phyloP scores from a whole-genome alignment of 2,329 filamentous ascomycete species.

The Sarocladium strictum region DNA sequence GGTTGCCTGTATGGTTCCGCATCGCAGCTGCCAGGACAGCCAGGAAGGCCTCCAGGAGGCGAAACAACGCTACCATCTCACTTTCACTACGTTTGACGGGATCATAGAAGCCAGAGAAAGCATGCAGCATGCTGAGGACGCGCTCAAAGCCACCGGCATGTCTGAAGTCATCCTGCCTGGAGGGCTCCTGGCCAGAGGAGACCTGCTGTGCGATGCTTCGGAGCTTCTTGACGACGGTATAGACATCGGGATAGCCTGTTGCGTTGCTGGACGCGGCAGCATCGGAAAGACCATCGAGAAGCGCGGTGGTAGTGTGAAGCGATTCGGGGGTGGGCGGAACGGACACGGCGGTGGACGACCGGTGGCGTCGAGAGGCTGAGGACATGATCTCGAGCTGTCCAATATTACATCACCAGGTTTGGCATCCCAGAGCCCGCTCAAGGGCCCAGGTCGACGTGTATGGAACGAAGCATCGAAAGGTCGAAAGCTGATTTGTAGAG shows the following conservation, averaged over 20 bases:
- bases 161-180: conserved; percentile 74
- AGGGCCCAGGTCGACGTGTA: conserved; percentile 28
- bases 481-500: conserved; percentile 12
- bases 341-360: conserved; percentile 59
- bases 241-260: conserved; percentile 41
- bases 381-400: conserved; percentile 37
- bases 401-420: conserved; percentile 4
- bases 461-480: conserved; percentile 28
- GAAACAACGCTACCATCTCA: conserved; percentile 61
- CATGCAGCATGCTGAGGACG: conserved; percentile 62
- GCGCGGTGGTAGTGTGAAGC: conserved; percentile 49
- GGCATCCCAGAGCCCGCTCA: conserved; percentile 27
- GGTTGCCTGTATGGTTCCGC: conserved; percentile 76
- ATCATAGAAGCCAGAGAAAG: conserved; percentile 71
- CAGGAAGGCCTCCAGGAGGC: conserved; percentile 64
- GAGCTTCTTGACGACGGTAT: conserved; percentile 47
- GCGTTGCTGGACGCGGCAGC: conserved; percentile 23
- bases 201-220: conserved; percentile 62
- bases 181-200: conserved; percentile 32
- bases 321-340: conserved; percentile 52
- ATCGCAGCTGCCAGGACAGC: conserved; percentile 71
- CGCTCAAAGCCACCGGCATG: conserved; percentile 72
- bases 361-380: conserved; percentile 49
- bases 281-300: conserved; percentile 42
- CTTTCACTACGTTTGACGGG: conserved; percentile 53